Base-by-base conservation (phyloP, 805 yeast genomes). In the Maudiozyma barnettii region DNA sequence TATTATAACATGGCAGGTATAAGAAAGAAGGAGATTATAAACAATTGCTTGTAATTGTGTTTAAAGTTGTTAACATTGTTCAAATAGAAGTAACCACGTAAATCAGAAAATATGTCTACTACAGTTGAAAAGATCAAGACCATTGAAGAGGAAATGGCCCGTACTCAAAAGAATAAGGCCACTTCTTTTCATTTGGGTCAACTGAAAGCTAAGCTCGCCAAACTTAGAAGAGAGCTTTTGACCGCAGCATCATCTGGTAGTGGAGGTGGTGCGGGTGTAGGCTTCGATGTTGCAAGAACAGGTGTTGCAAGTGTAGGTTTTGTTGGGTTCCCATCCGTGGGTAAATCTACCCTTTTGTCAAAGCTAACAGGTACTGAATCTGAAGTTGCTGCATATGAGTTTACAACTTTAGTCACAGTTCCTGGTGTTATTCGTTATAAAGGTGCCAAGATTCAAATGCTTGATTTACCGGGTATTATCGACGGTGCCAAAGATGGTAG, bases 271-370 rank as follows among this genome's bases (percentile, higher is more conserved):
- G 86, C 78, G 19, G 97, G 98, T 53, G 79, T 77, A 20, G 99
- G 99, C 7, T 93, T 93, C 68, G 99, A 93, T 71, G 98, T 93
- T 41, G 95, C 96, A n/a, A 80, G 96, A 66, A 91, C 97, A 0
- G 99, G 99, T 69, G 96, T 87, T 13, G 97, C 96, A 3, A 80
- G 95, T 8, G 95, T 93, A 45, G 99, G 99, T 9, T 93, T 90
- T 64, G 96, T 93, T 40, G 99, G 99, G 3, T 93, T 93, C 64
- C 99, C 99, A 1, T 90, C 98, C 1, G 99, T 93, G 29, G 77
- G 76, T 51, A 85, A 85, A 60, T 80, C 87, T 8, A 93, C 99
- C 1, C 69, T 93, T 49, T 75, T 93, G 55, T 80, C 87, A 26
- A 84, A 87, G 65, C 71, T 93, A 44, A 93, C 99, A 0, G 98